Conservation (phyloP, 1,139 yeast genomes). For the Taphrina pruni region DNA sequence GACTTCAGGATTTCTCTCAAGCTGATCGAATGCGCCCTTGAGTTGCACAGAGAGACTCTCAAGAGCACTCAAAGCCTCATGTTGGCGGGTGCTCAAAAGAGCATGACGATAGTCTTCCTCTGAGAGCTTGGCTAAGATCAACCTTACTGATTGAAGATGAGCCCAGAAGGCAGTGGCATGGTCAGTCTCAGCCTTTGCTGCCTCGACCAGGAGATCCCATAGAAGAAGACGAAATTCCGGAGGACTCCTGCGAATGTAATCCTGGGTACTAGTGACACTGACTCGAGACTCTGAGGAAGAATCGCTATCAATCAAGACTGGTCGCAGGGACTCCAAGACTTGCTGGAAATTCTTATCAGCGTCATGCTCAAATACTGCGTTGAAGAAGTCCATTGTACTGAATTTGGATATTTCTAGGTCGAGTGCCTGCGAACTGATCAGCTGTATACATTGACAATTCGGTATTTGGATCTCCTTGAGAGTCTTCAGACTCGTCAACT, state of each 20-base stretch:
- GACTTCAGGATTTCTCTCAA: not conserved
- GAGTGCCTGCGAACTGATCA: slow-evolving; percentile 60
- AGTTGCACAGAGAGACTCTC: not conserved
- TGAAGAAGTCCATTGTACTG: slow-evolving; percentile 69
- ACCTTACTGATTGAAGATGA: not conserved
- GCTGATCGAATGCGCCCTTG: not conserved
- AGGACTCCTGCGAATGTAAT: slow-evolving; percentile 67
- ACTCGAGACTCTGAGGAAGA: not conserved
- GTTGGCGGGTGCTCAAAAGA: not conserved
- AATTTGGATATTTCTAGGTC: slow-evolving; percentile 69
- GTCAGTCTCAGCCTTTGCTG: slow-evolving; percentile 53
- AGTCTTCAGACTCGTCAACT: slow-evolving; percentile 29
- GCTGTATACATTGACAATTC: slow-evolving; percentile 65
- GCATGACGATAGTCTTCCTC: not conserved
- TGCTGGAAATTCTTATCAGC: slow-evolving; percentile 54
- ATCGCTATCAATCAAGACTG: slow-evolving; percentile 54
- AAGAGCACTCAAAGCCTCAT: not conserved
- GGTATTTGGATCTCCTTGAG: slow-evolving; percentile 25
- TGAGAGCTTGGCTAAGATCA: not conserved
- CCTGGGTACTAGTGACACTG: slow-evolving; percentile 41
- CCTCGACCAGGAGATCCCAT: slow-evolving; percentile 75
- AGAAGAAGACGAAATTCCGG: slow-evolving; percentile 70
- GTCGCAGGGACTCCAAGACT: slow-evolving; percentile 62
- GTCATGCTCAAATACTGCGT: slow-evolving; percentile 58
- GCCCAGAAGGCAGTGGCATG: not conserved